Evolutionary conservation across 2,329 filamentous ascomycete genomes (phyloP).

Genomic region (Botrytis byssoidea): DNA sequence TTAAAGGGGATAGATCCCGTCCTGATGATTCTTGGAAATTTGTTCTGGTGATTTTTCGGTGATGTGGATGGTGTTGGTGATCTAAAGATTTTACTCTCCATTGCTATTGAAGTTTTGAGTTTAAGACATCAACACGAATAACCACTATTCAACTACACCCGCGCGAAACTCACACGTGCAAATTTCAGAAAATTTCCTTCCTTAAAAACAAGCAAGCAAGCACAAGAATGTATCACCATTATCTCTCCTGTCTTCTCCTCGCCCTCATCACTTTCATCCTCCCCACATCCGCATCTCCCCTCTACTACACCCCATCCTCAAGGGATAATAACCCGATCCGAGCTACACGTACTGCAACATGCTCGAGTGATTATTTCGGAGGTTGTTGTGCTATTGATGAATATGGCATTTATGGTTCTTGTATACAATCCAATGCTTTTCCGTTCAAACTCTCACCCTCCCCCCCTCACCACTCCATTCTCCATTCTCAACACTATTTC

Average conservation of each 20-base stretch:
- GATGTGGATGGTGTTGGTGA: neutral
- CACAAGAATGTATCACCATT: neutral
- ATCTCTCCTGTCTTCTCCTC: neutral
- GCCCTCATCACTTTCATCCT: neutral
- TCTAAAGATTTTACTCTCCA: neutral
- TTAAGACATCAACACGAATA: neutral
- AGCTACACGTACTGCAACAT: slow-evolving; percentile 16
- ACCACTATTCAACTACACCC: neutral
- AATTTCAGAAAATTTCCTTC: neutral
- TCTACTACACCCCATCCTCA: neutral
- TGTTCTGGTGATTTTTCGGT: neutral
- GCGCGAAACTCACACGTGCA: neutral
- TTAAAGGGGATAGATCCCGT: neutral
- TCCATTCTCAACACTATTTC: no score
- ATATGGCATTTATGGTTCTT: neutral
- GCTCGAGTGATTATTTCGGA: slow-evolving; percentile 20
- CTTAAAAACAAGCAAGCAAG: neutral
- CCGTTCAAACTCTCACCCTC: neutral
- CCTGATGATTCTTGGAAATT: neutral
- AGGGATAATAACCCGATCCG: neutral
- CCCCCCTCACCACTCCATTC: fast-evolving
- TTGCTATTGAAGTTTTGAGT: neutral
- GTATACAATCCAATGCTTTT: neutral
- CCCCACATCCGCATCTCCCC: neutral
- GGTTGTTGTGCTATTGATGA: slow-evolving; percentile 11